Evolutionary conservation across 306 rosid species (phyloP).

Genomic region (Bauhinia variegata): DNA sequence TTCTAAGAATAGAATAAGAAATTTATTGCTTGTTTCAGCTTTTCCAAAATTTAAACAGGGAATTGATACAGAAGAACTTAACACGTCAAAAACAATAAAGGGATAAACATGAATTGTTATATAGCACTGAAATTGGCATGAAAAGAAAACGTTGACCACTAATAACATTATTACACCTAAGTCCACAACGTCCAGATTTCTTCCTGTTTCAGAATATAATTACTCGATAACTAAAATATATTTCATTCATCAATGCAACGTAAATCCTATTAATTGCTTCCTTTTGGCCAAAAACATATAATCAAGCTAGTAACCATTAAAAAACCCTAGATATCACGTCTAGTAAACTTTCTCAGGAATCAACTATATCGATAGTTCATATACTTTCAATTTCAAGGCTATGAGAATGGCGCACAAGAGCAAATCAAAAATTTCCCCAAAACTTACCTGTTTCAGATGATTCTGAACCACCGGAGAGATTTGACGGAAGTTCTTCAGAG

Average conservation of each 20-base stretch:
- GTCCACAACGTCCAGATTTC: neutral
- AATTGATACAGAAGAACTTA: neutral
- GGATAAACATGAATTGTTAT: too few species aligned
- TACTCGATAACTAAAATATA: neutral
- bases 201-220: neutral
- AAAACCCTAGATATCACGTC: neutral
- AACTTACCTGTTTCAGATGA: constrained; percentile 66
- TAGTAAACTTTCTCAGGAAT: neutral
- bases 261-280: neutral
- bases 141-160: neutral
- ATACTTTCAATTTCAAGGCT: neutral
- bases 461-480: constrained; percentile 75
- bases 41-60: neutral
- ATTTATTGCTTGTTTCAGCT: neutral
- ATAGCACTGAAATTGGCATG: neutral
- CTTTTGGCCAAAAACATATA: neutral
- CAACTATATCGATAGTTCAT: neutral
- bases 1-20: neutral
- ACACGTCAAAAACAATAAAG: too few species aligned
- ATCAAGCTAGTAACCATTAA: neutral
- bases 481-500: constrained; percentile 75
- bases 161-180: too few species aligned
- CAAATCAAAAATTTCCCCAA: neutral
- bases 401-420: neutral
- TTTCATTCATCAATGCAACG: neutral